Evolutionary conservation across 768 basidiomycete genomes (phyloP).

Genomic region (Podaxis sp.): DNA sequence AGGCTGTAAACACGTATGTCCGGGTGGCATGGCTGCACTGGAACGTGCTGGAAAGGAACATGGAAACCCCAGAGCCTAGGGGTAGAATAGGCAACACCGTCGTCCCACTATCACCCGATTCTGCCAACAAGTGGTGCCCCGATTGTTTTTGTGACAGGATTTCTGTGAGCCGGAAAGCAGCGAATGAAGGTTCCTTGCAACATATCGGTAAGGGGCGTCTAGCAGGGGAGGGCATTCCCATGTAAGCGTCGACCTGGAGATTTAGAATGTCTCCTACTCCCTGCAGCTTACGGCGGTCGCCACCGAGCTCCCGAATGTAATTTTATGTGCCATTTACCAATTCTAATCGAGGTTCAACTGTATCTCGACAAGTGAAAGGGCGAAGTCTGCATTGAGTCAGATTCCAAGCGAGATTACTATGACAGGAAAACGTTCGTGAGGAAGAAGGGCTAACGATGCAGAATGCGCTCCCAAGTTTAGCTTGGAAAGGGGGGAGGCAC

Average conservation of each 20-base stretch:
- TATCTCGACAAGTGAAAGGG: not conserved
- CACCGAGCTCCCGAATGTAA: not conserved
- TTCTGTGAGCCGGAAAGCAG: constrained; percentile 19
- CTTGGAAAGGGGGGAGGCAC: no score
- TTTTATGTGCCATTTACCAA: not conserved
- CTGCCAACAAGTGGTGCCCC: constrained; percentile 19
- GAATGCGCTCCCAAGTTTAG: no score
- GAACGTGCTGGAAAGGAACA: not conserved
- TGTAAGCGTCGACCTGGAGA: not conserved
- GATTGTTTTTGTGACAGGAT: constrained; percentile 16
- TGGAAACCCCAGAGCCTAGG: constrained; percentile 1
- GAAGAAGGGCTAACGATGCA: no score
- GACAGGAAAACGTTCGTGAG: no score
- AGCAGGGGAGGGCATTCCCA: constrained; percentile 12
- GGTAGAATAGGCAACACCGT: constrained; percentile 7
- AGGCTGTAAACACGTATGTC: not conserved
- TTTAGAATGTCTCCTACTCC: not conserved
- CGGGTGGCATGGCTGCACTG: not conserved
- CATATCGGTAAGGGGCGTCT: constrained; percentile 19
- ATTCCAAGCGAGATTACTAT: no score
- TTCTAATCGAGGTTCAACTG: not conserved
- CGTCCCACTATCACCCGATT: constrained; percentile 17
- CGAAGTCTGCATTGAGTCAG: no score
- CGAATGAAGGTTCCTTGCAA: constrained; percentile 19
- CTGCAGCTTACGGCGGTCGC: not conserved